Evolutionary conservation across 2,329 filamentous ascomycete genomes (phyloP), one percentile per base, ranked within the genome.

Genomic region (Ophiostoma quercus): DNA sequence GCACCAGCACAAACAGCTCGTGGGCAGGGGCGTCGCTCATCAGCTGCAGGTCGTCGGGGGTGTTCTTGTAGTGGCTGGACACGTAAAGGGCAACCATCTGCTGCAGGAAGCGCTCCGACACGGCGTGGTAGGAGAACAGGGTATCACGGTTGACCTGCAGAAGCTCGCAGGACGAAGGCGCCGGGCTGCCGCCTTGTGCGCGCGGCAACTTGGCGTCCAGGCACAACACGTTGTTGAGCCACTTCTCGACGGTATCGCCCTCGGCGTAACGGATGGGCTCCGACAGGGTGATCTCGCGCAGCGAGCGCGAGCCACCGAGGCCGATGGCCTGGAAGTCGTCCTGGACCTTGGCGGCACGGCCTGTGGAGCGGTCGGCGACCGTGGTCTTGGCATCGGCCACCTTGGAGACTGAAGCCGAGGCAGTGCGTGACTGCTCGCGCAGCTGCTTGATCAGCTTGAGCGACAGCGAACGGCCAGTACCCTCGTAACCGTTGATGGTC

Each of bases 71-170:
- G 79, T 97, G 93, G 68, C 92, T 96, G 37, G 95, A 93, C 37
- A 99, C 96, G 75, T 98, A 99, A 1, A 99, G 86, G 0, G 94
- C 93, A 80, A 99, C 94, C 92, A 99, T 97, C 76, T 97, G 93
- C 78, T 99, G 95, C 69, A 99, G 82, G 81, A 99, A 98, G 77
- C 94, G 95, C 79, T 99, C 95, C 2, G 95, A 96, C 25, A 98
- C 92, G 2, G 94, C 92, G 76, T 99, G 95, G 83, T 96, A 99
- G 14, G 94, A 98, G 82, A 99, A 99, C 16, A 99, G 86, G 9
- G 94, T 98, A 80, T 99, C 95, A 70, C 95, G 90, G 81, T 98
- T 99, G 75, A 99, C 93, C 75, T 93, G 90, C 70, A 98, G 86
- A 69, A 99, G 87, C 80, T 99, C 90, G 79, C 95, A 99, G 78